Base-by-base conservation (phyloP, 441 rosid genomes). In the Euphorbia corollata region DNA sequence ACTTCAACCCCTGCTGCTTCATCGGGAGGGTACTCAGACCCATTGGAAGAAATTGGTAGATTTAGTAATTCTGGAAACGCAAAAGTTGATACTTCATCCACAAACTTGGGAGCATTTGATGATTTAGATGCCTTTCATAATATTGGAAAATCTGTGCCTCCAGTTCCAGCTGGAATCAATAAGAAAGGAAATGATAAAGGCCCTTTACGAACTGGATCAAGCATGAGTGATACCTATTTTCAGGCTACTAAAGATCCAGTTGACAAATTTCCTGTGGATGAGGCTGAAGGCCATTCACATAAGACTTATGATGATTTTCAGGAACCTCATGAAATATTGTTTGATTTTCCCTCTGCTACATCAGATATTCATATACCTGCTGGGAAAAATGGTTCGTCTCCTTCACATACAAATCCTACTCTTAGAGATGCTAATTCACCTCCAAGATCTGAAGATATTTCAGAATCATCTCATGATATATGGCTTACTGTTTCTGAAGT, bases 401-500 rank as follows among this genome's bases (percentile, higher is more conserved):
- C 85, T 54, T 61, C 85, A 48, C 73, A 80, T 67, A 73, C 34
- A 18, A 76, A 79, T 72, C 63, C 75, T 56, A 73, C 68, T 69
- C 39, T 75, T 61, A 83, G 70, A 53, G 84, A 79, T 55, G 74
- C 78, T 58, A 77, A 73, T 77, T 70, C 84, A 66, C 71, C 88
- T 55, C 80, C 80, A 53, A 76, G 71, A 74, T 76, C 80, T 32
- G 87, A 81, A 61, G 87, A 79, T 63, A 67, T 73, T 64, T 73
- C 81, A 41, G 90, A 84, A 56, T 70, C 92, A 38, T 74, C 80
- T 63, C 87, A 83, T 71, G 95, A 88, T 69, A 75, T 82, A 57
- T 93, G 98, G 98, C 97, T 90, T 24, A 89, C 95, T 22, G 92
- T 93, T 50, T 88, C 94, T 22, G 98, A 93, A 82, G 80, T 93